A percentile compares a stretch with the other conserved stretches of the same genome.
Evolutionary conservation across 441 rosid genomes (phyloP).

Genomic region (Pelargonium fulgidum): DNA sequence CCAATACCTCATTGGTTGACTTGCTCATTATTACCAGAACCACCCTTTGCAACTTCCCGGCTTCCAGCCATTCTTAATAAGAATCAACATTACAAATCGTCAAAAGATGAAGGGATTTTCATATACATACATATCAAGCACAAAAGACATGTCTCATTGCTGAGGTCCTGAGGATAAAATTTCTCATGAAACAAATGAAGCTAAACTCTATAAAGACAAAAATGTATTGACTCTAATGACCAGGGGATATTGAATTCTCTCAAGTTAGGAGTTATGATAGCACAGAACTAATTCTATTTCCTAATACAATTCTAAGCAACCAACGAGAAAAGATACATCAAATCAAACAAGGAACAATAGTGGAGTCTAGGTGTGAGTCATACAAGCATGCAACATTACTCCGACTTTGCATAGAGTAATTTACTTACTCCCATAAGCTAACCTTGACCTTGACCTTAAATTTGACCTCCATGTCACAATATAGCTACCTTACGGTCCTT

Average conservation of each 20-base stretch:
- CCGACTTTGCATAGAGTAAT: too few relatives aligned
- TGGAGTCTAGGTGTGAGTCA: too few relatives aligned
- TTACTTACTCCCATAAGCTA: too few relatives aligned
- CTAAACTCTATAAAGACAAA: neutral
- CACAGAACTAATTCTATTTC: neutral
- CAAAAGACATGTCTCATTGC: neutral
- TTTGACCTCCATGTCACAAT: too few relatives aligned
- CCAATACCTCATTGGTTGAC: slow-evolving; percentile 67
- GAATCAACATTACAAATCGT: neutral
- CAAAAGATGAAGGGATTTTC: neutral
- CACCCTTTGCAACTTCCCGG: slow-evolving; percentile 79
- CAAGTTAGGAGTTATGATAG: neutral
- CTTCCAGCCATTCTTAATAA: slow-evolving; percentile 71
- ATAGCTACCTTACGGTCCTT: too few relatives aligned
- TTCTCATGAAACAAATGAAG: neutral
- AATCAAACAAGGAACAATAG: too few relatives aligned
- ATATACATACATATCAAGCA: neutral
- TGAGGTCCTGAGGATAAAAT: neutral
- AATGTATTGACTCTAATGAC: too few relatives aligned
- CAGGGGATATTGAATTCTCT: neutral
- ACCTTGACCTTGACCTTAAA: too few relatives aligned
- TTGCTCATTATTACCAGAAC: slow-evolving; percentile 85
- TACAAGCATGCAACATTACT: too few relatives aligned
- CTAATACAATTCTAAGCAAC: neutral
- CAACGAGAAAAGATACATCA: too few relatives aligned